Percentiles rank a stretch among this genome's conserved stretches.
phyloP scores from a whole-genome alignment of 495 filamentous ascomycete genomes.

The Xylaria castorea region DNA sequence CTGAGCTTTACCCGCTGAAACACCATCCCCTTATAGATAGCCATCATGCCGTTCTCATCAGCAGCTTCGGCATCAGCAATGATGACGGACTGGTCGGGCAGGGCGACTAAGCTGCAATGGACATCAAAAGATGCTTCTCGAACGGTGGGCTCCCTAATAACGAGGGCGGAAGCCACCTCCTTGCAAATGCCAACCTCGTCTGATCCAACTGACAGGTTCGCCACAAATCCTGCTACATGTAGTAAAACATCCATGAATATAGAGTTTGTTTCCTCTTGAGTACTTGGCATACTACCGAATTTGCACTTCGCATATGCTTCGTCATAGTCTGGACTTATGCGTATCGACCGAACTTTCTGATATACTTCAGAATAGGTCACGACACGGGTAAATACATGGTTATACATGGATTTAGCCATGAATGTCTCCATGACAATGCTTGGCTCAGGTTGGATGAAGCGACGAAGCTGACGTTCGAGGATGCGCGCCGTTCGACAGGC shows the following conservation, averaged over 20 bases:
- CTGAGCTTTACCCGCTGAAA: neutral
- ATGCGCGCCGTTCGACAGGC: neutral
- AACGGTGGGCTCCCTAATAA: slow-evolving; percentile 7
- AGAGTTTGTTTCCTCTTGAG: neutral
- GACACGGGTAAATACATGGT: slow-evolving; percentile 20
- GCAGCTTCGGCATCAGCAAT: neutral
- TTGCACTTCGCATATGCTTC: slow-evolving; percentile 24
- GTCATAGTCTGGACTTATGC: slow-evolving; percentile 23
- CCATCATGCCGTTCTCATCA: neutral
- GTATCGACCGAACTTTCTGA: slow-evolving; percentile 19
- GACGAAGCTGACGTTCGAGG: slow-evolving; percentile 13
- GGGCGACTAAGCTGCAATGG: neutral
- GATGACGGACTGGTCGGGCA: neutral
- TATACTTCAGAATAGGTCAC: slow-evolving; percentile 23
- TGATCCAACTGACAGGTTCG: slow-evolving; percentile 13
- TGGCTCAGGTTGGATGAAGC: slow-evolving; percentile 12
- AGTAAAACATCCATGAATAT: slow-evolving; percentile 23
- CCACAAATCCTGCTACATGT: slow-evolving; percentile 25
- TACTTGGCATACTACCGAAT: slow-evolving; percentile 5
- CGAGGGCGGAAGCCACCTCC: slow-evolving; percentile 19
- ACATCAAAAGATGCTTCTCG: neutral
- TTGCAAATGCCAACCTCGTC: slow-evolving; percentile 24
- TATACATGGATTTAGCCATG: slow-evolving; percentile 21
- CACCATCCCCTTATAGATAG: neutral
- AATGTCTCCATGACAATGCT: slow-evolving; percentile 18